Evolutionary conservation across 345 rosid species (phyloP).

Genomic region (Lepidium aucheri): DNA sequence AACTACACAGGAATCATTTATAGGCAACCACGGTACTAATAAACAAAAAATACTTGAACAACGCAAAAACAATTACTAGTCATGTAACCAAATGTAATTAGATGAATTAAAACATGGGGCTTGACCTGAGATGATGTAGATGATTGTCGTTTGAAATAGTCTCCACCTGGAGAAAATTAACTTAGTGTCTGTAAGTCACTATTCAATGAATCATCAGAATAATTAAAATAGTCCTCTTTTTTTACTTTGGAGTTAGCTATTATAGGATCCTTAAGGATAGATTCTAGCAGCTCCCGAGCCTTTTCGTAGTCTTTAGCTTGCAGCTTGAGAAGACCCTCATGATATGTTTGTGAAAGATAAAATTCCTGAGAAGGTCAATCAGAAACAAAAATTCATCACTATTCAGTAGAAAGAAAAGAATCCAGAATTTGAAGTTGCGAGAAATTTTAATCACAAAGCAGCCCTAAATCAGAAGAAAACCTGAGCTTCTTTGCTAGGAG

Average conservation of each 20-base stretch:
- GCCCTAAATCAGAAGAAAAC: constrained; percentile 25
- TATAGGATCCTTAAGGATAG: constrained; percentile 77
- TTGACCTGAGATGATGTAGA: constrained; percentile 82
- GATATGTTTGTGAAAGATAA: constrained; percentile 84
- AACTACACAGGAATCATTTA: neutral
- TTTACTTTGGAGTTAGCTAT: constrained; percentile 62
- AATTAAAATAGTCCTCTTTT: neutral
- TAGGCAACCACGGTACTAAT: neutral
- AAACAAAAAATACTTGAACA: neutral
- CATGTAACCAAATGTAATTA: constrained; percentile 4
- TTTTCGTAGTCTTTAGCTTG: constrained; percentile 82
- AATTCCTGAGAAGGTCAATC: constrained; percentile 52
- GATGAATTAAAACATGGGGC: neutral
- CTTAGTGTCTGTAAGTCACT: neutral
- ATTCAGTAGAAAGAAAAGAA: neutral
- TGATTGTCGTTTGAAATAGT: constrained; percentile 61
- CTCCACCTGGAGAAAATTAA: constrained; percentile 44
- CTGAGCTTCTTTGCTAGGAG: constrained; percentile 99
- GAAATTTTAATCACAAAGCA: neutral
- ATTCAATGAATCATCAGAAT: neutral
- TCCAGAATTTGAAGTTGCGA: neutral
- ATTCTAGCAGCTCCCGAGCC: constrained; percentile 68
- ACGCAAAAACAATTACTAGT: neutral
- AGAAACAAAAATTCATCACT: neutral
- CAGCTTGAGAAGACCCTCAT: constrained; percentile 82